These are phyloP conservation scores for Cryptosporidium viatorum DNA, from an alignment of 169 alveolate species.

Conservation along the genomic window DNA sequence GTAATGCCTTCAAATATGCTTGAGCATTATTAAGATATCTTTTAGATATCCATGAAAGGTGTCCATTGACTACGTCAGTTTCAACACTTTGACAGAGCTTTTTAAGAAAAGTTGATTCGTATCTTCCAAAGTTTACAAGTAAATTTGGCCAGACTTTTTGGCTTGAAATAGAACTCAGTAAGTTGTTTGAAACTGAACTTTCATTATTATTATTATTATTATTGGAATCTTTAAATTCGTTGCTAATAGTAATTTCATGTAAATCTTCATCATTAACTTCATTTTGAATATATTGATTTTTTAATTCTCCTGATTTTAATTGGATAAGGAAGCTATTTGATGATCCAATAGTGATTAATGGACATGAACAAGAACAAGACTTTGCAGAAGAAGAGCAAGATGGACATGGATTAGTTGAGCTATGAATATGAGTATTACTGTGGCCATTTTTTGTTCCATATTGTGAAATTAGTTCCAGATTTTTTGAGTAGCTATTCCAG, in stretches of 20 bases:
- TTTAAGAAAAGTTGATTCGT: constrained; percentile 37
- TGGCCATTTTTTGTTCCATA: background rate
- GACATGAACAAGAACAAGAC: background rate
- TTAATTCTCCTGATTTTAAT: background rate
- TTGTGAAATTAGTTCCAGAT: constrained; percentile 17
- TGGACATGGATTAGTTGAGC: background rate
- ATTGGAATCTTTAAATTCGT: background rate
- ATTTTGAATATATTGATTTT: background rate
- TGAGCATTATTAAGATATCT: constrained; percentile 64
- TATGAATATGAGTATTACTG: constrained; percentile 2
- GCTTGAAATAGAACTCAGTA: background rate
- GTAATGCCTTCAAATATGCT: constrained; percentile 4
- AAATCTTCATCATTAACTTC: background rate
- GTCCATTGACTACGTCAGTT: constrained; percentile 70
- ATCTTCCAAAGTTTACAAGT: constrained; percentile 3
- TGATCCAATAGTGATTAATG: background rate
- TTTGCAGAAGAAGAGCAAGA: constrained; percentile 3
- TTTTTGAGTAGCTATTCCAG: constrained; percentile 30
- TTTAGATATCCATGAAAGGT: constrained; percentile 60
- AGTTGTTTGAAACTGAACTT: background rate
- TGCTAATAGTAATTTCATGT: background rate
- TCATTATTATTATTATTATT: background rate
- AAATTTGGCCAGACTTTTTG: constrained; percentile 56
- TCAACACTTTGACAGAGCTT: constrained; percentile 47
- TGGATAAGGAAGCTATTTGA: background rate